phyloP scores from a whole-genome alignment of 2,329 filamentous ascomycete genomes.

The Huntiella moniliformis region DNA sequence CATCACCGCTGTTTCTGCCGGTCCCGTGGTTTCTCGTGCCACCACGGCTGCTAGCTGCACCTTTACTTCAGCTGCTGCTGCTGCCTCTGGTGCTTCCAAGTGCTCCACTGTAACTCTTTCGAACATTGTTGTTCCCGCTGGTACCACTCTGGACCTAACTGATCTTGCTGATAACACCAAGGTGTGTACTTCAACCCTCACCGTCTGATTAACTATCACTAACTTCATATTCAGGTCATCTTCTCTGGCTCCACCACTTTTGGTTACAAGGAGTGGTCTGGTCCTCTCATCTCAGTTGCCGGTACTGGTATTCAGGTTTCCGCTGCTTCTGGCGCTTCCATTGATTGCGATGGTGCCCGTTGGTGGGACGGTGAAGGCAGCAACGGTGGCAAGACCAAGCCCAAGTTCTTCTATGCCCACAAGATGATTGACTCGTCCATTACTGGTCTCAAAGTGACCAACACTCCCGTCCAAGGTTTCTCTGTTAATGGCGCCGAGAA shows the following conservation, averaged over 20 bases:
- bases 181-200: slow-evolving; percentile 7
- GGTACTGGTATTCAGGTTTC: slow-evolving; percentile 36
- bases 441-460: slow-evolving; percentile 22
- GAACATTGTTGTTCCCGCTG: slow-evolving; percentile 36
- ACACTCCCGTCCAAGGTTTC: slow-evolving; percentile 25
- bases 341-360: slow-evolving; percentile 35
- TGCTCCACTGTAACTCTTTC: slow-evolving; percentile 36
- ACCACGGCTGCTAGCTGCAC: slow-evolving; percentile 24
- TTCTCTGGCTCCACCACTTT: slow-evolving; percentile 51
- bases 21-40: slow-evolving; percentile 12
- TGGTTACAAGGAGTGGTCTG: slow-evolving; percentile 45
- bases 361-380: slow-evolving; percentile 45
- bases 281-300: slow-evolving; percentile 42
- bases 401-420: slow-evolving; percentile 37
- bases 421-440: slow-evolving; percentile 21
- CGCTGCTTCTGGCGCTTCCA: slow-evolving; percentile 28
- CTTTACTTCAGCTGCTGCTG: slow-evolving; percentile 31
- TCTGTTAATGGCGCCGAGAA: slow-evolving; percentile 21
- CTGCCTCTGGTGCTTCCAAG: slow-evolving; percentile 27
- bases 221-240: slow-evolving; percentile 24
- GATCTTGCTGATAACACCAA: slow-evolving; percentile 29
- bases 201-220: slow-evolving; percentile 5
- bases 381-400: slow-evolving; percentile 44
- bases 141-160: slow-evolving; percentile 38
- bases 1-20: slow-evolving; percentile 14